Evolutionary conservation across 306 rosid species (phyloP), one percentile per base, ranked within the genome.

Genomic region (Cucumis melo): DNA sequence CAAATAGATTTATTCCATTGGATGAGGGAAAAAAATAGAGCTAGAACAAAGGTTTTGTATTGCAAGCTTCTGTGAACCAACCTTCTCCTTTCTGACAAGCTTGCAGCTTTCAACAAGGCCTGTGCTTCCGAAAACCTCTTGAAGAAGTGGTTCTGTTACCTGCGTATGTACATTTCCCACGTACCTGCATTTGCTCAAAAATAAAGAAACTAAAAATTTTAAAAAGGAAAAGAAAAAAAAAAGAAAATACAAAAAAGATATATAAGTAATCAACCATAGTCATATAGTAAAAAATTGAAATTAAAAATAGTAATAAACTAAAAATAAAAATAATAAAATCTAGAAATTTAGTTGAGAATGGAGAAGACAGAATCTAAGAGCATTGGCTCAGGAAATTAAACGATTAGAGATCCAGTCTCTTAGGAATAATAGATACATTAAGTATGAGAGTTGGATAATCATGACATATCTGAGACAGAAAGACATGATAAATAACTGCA

Each of bases 21-120:
- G 9, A 46, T 9, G 21, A 1, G 5, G 0, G 48, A 0, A 14
- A 70, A 14, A 70, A 27, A 11, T 8, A 44, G 20, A 66, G 32
- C 6, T 15, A 24, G 15, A 38, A 19, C 17, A 29, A 29, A 27
- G 42, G 19, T 73, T 53, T 73, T 29, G 6, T 29, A 29, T 73
- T 17, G 10, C 29, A 19, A 16, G 54, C 51, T 53, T 48, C 44
- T 54, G 74, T 34, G 10, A 64, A 13, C 82, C 75, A 73, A 90
- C 99, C 91, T 94, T 94, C 82, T 94, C 99, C 84, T 94, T 94
- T 79, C 96, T 90, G 71, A 94, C 88, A 78, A 94, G 97, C 77
- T 94, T 94, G 82, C 97, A 92, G 79, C 91, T 89, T 87, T 94
- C 99, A 57, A 94, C 93, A 17, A 88, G 93, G 59, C 99, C 99